Conservation (phyloP, 768 basidiomycete species). For the Naganishia antarctica region DNA sequence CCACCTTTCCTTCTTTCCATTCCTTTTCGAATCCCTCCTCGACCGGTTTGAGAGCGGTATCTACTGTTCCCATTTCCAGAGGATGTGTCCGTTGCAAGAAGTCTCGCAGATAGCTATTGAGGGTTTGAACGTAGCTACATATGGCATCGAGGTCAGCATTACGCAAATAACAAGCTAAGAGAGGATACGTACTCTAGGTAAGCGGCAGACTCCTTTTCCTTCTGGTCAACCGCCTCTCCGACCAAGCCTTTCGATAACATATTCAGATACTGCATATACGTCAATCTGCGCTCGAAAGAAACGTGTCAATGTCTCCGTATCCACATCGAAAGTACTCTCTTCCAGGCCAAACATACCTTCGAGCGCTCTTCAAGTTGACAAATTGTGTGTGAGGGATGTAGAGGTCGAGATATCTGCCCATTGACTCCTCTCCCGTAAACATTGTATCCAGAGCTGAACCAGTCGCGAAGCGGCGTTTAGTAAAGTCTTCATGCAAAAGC, state of each 20-base stretch:
- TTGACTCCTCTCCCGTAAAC: conserved; percentile 93
- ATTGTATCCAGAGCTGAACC: conserved; percentile 52
- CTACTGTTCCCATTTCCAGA: conserved; percentile 61
- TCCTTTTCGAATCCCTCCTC: conserved; percentile 66
- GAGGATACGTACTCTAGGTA: conserved; percentile 35
- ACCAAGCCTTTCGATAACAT: conserved; percentile 65
- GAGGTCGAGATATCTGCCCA: conserved; percentile 91
- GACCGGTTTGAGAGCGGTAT: conserved; percentile 62
- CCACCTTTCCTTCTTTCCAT: conserved; percentile 73
- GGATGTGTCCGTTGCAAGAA: conserved; percentile 82
- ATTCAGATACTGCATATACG: conserved; percentile 91
- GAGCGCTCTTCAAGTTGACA: conserved; percentile 77
- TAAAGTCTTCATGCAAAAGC: neutral
- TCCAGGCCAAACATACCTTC: conserved; percentile 24
- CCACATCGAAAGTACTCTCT: neutral
- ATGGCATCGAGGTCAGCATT: neutral
- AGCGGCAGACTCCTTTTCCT: conserved; percentile 42
- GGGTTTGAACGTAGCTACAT: conserved; percentile 67
- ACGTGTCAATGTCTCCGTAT: conserved; percentile 51
- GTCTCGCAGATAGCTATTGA: conserved; percentile 77
- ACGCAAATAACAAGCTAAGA: neutral
- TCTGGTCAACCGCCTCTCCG: conserved; percentile 45
- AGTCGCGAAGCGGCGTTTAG: neutral
- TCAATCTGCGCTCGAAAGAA: conserved; percentile 53
- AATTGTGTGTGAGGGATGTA: conserved; percentile 82